Conservation (phyloP, 2,329 filamentous ascomycete species). For the Xylaria sp. region DNA sequence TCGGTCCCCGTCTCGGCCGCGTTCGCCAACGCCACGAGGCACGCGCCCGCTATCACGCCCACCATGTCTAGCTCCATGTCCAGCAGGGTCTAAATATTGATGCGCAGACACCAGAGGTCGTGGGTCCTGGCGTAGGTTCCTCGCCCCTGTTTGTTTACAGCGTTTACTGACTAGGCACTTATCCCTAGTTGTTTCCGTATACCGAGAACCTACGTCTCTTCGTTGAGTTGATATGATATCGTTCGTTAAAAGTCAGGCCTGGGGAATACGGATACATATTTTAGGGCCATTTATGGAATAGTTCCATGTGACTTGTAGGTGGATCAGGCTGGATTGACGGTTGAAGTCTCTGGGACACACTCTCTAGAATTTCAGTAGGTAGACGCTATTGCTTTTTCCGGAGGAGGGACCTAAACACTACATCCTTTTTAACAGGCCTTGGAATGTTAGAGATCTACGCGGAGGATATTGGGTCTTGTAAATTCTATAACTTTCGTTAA, state of each 20-base stretch:
- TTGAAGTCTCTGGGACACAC: too few relatives aligned
- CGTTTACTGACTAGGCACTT: background rate
- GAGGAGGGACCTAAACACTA: too few relatives aligned
- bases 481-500: too few relatives aligned
- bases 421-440: too few relatives aligned
- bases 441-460: too few relatives aligned
- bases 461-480: too few relatives aligned
- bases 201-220: background rate
- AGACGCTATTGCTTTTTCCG: too few relatives aligned
- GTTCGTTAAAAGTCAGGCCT: background rate
- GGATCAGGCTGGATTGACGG: too few relatives aligned
- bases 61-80: background rate
- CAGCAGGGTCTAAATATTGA: background rate
- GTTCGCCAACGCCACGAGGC: background rate
- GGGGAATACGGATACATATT: background rate
- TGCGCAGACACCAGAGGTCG: background rate
- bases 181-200: background rate
- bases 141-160: background rate
- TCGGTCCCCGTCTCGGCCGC: background rate
- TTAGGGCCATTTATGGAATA: background rate
- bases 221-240: background rate
- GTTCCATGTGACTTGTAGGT: too few relatives aligned
- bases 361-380: too few relatives aligned
- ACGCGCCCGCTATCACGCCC: too few relatives aligned
- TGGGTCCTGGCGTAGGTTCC: background rate